These are phyloP conservation scores for Quercus aquifolioides DNA, from an alignment of 306 rosid species.

Conservation along the genomic window DNA sequence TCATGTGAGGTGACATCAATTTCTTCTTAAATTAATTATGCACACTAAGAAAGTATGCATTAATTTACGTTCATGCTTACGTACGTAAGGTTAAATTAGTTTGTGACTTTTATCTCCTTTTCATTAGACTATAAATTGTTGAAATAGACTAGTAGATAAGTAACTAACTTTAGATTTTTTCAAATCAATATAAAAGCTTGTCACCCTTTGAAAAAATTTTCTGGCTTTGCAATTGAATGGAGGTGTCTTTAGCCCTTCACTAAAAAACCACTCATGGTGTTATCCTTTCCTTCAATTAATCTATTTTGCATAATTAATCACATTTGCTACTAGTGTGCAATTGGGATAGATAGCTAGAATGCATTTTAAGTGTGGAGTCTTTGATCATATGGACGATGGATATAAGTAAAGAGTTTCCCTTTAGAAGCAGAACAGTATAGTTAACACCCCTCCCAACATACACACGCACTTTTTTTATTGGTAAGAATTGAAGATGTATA, in stretches of 20 bases:
- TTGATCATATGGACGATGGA: neutral
- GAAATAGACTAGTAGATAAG: no score
- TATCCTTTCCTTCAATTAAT: neutral
- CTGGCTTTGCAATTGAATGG: neutral
- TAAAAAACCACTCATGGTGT: neutral
- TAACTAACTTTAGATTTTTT: no score
- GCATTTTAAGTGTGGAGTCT: neutral
- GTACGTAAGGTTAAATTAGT: no score
- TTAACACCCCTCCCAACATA: neutral
- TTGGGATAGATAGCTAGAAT: neutral
- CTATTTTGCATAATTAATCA: neutral
- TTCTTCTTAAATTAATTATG: no score
- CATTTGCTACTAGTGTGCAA: neutral
- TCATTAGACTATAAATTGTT: no score
- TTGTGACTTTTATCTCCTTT: no score
- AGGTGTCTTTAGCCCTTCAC: neutral
- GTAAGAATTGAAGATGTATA: neutral
- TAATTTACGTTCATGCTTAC: no score
- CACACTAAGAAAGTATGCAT: no score
- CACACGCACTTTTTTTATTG: neutral
- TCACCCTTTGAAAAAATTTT: no score
- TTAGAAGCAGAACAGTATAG: neutral
- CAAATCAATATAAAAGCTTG: no score
- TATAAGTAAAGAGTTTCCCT: neutral
- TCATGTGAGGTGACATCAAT: no score